Evolutionary conservation across 495 filamentous ascomycete genomes (phyloP).

Genomic region (Parathielavia appendiculata): DNA sequence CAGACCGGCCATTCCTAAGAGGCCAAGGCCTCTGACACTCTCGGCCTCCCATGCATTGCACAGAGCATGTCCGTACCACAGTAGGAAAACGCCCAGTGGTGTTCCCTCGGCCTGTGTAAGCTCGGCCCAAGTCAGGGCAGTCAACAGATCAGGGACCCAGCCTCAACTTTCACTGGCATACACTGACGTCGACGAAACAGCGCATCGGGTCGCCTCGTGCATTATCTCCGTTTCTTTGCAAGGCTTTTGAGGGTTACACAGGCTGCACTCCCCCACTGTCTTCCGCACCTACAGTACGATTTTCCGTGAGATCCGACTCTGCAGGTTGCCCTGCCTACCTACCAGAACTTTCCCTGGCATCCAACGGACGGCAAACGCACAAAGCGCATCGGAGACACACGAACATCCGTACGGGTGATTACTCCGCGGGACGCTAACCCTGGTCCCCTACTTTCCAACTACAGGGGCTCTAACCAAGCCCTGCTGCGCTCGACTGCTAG

Average conservation of each 20-base stretch:
- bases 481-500: not conserved
- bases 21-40: constrained; percentile 2
- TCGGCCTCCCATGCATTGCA: not conserved
- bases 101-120: constrained; percentile 1
- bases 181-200: constrained; percentile 27
- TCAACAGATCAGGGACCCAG: not conserved
- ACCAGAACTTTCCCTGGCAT: not conserved
- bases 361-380: not conserved
- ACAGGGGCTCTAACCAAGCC: constrained; percentile 10
- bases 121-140: not conserved
- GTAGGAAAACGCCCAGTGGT: not conserved
- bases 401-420: not conserved
- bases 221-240: constrained; percentile 14
- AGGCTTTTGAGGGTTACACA: constrained; percentile 20
- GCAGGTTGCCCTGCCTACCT: not conserved
- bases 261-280: not conserved
- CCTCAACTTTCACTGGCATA: not conserved
- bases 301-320: constrained; percentile 16
- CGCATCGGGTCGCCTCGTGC: constrained; percentile 21
- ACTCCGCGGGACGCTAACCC: not conserved
- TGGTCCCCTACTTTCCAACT: not conserved
- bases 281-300: not conserved
- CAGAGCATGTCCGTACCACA: constrained; percentile 4
- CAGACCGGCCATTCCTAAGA: not conserved
- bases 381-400: not conserved